A percentile compares a stretch with the other conserved stretches of the same genome.
Conservation (phyloP, 345 rosid genomes). For the Iberis pinnata region DNA sequence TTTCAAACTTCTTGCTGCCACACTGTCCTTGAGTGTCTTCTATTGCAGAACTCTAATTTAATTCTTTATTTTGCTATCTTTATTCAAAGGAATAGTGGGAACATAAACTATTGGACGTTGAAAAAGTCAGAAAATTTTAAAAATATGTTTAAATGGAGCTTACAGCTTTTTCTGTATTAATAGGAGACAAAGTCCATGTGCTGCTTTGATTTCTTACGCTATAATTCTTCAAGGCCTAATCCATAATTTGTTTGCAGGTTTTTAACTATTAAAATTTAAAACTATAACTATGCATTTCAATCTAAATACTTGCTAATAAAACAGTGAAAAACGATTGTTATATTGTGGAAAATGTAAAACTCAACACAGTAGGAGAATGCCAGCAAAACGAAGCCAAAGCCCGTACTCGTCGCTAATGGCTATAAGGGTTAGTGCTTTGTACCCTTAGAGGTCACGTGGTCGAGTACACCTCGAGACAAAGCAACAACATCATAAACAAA, state of each 20-base stretch:
- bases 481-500: too few relatives aligned
- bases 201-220: constrained; percentile 25
- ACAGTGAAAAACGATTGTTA: background rate
- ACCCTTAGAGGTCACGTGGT: too few relatives aligned
- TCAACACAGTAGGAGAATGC: constrained; percentile 28
- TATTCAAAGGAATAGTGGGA: constrained; percentile 14
- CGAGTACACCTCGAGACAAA: too few relatives aligned
- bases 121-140: constrained; percentile 13
- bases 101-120: constrained; percentile 24
- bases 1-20: constrained; percentile 34
- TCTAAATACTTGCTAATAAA: background rate
- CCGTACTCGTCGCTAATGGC: too few relatives aligned
- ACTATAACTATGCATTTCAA: background rate
- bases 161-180: constrained; percentile 14
- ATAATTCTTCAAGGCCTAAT: constrained; percentile 25
- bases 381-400: constrained; percentile 18
- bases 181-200: constrained; percentile 39
- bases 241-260: constrained; percentile 10
- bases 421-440: too few relatives aligned
- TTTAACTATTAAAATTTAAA: background rate
- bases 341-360: constrained; percentile 13
- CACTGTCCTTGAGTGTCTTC: constrained; percentile 28
- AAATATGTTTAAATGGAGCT: background rate
- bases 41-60: background rate
- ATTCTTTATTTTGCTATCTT: constrained; percentile 14